Percentiles rank a stretch among this genome's conserved stretches.
phyloP scores from a whole-genome alignment of 441 rosid genomes.

The Bruguiera hainesii region DNA sequence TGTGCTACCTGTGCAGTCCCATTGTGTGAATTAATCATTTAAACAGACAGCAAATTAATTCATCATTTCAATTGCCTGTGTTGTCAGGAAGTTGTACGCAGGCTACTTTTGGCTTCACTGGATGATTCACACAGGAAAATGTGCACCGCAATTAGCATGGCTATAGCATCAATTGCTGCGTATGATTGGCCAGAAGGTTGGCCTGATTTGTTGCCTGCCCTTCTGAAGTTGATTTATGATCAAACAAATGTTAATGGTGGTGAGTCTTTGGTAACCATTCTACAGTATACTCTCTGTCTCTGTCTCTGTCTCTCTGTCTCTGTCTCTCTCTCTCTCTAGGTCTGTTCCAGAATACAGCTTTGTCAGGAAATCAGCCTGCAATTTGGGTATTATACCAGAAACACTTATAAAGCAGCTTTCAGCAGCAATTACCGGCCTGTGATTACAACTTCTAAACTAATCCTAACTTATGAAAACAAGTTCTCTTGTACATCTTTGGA shows the following conservation, averaged over 20 bases:
- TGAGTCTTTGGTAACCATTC: slow-evolving; percentile 26
- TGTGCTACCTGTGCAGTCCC: too few species aligned
- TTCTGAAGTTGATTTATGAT: slow-evolving; percentile 64
- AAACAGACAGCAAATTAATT: neutral
- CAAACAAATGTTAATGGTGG: slow-evolving; percentile 67
- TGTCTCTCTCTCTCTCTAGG: neutral
- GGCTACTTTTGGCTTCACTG: slow-evolving; percentile 61
- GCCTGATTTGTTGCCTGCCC: slow-evolving; percentile 79
- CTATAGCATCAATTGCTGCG: slow-evolving; percentile 67
- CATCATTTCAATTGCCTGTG: slow-evolving; percentile 15
- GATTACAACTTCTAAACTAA: too few species aligned
- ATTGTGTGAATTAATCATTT: neutral
- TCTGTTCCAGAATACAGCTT: neutral
- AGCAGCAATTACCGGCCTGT: neutral
- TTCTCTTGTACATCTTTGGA: neutral
- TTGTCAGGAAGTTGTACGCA: slow-evolving; percentile 70
- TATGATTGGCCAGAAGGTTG: slow-evolving; percentile 97
- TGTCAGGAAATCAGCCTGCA: neutral
- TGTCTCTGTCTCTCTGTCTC: slow-evolving; percentile 1
- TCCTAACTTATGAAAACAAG: too few species aligned
- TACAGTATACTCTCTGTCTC: neutral
- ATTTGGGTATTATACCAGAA: neutral
- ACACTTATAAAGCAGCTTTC: neutral
- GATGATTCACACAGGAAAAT: slow-evolving; percentile 79
- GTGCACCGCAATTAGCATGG: slow-evolving; percentile 89